Conservation (phyloP, 805 yeast species). For the Hanseniaspora meyeri region DNA sequence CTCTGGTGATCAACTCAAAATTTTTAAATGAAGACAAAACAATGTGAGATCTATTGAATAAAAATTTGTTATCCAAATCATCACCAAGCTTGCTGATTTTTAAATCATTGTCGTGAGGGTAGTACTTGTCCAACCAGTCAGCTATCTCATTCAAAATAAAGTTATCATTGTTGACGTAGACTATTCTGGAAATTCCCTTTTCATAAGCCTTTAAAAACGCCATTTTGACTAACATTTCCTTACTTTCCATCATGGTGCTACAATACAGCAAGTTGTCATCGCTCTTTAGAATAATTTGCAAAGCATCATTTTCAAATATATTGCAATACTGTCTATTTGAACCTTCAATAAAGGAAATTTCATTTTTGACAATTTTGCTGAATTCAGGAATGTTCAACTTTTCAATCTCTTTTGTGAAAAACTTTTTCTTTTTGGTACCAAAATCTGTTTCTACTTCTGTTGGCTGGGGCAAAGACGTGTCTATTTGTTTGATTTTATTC, state of each 20-base stretch:
- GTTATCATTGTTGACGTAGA: conserved; percentile 58
- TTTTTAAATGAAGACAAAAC: conserved; percentile 68
- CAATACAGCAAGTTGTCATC: conserved; percentile 56
- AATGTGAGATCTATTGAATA: conserved; percentile 51
- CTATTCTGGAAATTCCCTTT: conserved; percentile 52
- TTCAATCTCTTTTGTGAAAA: conserved; percentile 30
- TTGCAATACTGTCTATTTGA: conserved; percentile 49
- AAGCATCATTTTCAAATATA: conserved; percentile 60
- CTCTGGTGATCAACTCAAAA: conserved; percentile 57
- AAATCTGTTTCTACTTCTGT: conserved; percentile 40
- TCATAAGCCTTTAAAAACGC: conserved; percentile 65
- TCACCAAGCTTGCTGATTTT: conserved; percentile 40
- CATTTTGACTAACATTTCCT: conserved; percentile 57
- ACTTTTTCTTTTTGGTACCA: conserved; percentile 14
- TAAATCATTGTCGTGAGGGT: conserved; percentile 44
- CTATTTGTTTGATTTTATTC: conserved; percentile 27
- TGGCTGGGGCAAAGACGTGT: conserved; percentile 53
- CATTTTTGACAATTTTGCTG: conserved; percentile 13
- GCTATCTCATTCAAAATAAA: conserved; percentile 38
- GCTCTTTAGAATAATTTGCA: conserved; percentile 44
- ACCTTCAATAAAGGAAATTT: background rate
- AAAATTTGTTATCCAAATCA: conserved; percentile 44
- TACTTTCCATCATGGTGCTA: conserved; percentile 64
- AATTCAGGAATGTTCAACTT: conserved; percentile 34
- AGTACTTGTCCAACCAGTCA: conserved; percentile 43